Percentiles rank a stretch among this genome's conserved stretches.
Conservation (phyloP, 2,329 filamentous ascomycete species). For the Exophiala phaeomuriformis region DNA sequence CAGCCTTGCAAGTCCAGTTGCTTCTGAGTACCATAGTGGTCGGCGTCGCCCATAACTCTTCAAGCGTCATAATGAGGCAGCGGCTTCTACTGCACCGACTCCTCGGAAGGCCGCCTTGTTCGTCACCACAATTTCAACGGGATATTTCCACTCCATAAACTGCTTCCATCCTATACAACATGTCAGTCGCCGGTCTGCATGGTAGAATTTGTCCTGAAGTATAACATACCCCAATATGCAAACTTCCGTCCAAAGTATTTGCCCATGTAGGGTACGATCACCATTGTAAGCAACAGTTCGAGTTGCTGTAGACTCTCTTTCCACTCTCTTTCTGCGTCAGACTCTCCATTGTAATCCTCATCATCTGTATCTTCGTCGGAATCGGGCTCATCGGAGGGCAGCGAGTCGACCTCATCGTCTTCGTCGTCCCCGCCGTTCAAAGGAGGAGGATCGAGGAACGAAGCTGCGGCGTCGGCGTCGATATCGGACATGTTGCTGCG, state of each 20-base stretch:
- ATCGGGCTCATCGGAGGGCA: constrained; percentile 39
- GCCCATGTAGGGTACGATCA: constrained; percentile 84
- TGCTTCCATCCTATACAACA: constrained; percentile 66
- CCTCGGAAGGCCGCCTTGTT: constrained; percentile 57
- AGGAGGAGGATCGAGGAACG: constrained; percentile 25
- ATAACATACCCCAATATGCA: constrained; percentile 77
- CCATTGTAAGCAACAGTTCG: constrained; percentile 87
- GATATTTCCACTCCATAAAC: constrained; percentile 93
- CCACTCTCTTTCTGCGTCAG: constrained; percentile 92
- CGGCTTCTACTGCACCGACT: constrained; percentile 56
- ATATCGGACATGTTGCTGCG: constrained; percentile 17
- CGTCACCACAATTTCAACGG: constrained; percentile 60
- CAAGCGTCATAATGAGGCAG: constrained; percentile 33
- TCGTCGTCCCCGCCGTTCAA: constrained; percentile 27
- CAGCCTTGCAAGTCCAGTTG: background rate
- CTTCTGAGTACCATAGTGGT: background rate
- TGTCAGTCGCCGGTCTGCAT: background rate
- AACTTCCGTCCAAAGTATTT: constrained; percentile 94
- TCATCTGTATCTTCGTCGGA: constrained; percentile 45
- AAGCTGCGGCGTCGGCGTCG: constrained; percentile 28
- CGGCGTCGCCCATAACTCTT: background rate
- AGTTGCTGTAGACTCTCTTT: constrained; percentile 88
- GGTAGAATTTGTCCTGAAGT: background rate
- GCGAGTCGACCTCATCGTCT: constrained; percentile 38
- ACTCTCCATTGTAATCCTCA: constrained; percentile 52